Evolutionary conservation across 495 filamentous ascomycete species (phyloP), one percentile per base, ranked within the genome.

Genomic region (Aspergillus cavernicola): DNA sequence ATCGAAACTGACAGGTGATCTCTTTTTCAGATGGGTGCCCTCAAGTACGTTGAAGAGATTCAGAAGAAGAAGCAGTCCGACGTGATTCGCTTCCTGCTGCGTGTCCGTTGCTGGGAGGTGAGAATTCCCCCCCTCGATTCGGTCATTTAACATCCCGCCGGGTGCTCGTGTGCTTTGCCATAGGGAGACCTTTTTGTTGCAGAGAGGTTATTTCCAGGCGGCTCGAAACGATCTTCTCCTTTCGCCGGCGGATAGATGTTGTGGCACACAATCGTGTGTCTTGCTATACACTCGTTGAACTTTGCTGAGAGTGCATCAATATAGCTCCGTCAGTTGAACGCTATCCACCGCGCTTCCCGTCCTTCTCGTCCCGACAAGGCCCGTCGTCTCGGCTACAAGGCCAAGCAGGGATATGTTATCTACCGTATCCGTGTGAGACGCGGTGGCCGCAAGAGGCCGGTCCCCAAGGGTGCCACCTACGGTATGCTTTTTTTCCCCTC

Each of bases 11-110:
- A 53, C 44, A 35, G 11, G 22, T 6, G 15, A 58, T 63, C 59
- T 43, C 16, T 50, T 24, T 29, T 62, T 54, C 55, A 85, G 78
- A 92, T 93, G 89, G 89, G 89, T 80, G 89, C 89, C 78, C 86
- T 93, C 75, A 97, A 97, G 80, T 97, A 97, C 80, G 88, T 97
- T 77, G 93, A 97, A 83, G 93, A 98, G 84, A 86, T 98, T 74
- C 89, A 95, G 72, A 97, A 97, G 89, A 96, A 96, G 88, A 98
- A 98, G 89, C 93, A 98, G 83, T 95, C 89, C 69, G 93, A 98
- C 78, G 87, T 97, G 62, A 86, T 97, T 77, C 92, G 91, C 81
- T 98, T 98, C 85, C 85, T 98, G 77, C 89, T 95, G 72, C 92
- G 93, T 73, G 95, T 98, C 71, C 91, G 93, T 80, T 97, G 95